phyloP scores from a whole-genome alignment of 108 stramenopile species.

The Fistulifera pelliculosa region DNA sequence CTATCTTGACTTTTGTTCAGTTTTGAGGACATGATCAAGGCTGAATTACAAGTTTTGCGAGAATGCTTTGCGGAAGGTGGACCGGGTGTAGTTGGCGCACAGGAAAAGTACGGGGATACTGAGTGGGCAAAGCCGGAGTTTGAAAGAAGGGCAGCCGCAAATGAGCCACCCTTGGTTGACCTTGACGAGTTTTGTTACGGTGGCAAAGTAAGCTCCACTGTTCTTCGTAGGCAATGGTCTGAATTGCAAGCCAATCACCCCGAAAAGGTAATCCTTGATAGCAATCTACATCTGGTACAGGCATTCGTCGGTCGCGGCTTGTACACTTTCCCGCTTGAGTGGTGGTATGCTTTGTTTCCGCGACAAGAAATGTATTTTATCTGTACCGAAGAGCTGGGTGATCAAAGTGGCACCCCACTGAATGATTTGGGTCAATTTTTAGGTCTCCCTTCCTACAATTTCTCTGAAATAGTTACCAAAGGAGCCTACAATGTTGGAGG shows the following conservation, averaged over 20 bases:
- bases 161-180: constrained; percentile 44
- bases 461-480: constrained; percentile 28
- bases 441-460: constrained; percentile 60
- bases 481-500: constrained; percentile 75
- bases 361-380: constrained; percentile 43
- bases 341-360: constrained; percentile 71
- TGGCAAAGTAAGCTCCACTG: constrained; percentile 19
- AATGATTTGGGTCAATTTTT: constrained; percentile 46
- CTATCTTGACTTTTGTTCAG: constrained; percentile 48
- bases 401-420: constrained; percentile 29
- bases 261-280: constrained; percentile 40
- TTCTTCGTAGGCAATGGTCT: constrained; percentile 59
- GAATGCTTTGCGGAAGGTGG: constrained; percentile 39
- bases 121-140: constrained; percentile 24
- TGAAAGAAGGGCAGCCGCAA: constrained; percentile 22
- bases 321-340: constrained; percentile 70
- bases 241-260: constrained; percentile 41
- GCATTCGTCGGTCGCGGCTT: constrained; percentile 63
- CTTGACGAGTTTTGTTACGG: constrained; percentile 69
- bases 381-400: constrained; percentile 67
- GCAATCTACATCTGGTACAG: constrained; percentile 51
- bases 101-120: not conserved
- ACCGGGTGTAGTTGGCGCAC: constrained; percentile 18
- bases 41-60: constrained; percentile 54
- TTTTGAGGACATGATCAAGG: constrained; percentile 67